Percentiles rank a stretch among this genome's conserved stretches.
These are phyloP conservation scores for Chimonanthus salicifolius DNA, from an alignment of 164 flowering plant species.

Conservation along the genomic window DNA sequence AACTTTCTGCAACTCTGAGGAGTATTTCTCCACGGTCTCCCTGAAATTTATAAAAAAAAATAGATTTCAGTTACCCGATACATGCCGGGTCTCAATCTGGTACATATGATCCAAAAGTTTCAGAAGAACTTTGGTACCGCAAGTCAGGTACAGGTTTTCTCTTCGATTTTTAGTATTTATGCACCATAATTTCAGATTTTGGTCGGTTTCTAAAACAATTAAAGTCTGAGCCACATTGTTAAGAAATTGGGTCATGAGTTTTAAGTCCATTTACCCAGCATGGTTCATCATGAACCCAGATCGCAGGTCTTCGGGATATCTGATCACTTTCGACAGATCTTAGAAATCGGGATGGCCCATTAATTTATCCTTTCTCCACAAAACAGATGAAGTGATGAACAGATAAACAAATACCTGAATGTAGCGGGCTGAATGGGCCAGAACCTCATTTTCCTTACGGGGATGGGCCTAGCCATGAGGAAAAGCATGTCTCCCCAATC, in stretches of 20 bases:
- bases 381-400: background rate
- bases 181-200: too few species aligned
- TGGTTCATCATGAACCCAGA: too few species aligned
- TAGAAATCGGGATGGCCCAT: background rate
- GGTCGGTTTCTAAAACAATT: background rate
- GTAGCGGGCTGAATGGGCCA: constrained; percentile 36
- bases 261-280: too few species aligned
- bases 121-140: too few species aligned
- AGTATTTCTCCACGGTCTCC: constrained; percentile 32
- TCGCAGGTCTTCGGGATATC: too few species aligned
- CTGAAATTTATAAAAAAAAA: constrained; percentile 11
- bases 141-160: background rate
- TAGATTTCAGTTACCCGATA: too few species aligned
- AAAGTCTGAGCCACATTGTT: too few species aligned
- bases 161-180: too few species aligned
- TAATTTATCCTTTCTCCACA: background rate
- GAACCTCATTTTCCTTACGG: constrained; percentile 20
- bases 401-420: constrained; percentile 24
- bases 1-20: constrained; percentile 22
- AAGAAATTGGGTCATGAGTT: too few species aligned
- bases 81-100: too few species aligned
- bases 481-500: constrained; percentile 51
- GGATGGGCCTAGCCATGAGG: constrained; percentile 21
- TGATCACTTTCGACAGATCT: too few species aligned
- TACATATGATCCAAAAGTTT: too few species aligned